phyloP scores from a whole-genome alignment of 176 grass and related monocot species.

The Secale cereale region DNA sequence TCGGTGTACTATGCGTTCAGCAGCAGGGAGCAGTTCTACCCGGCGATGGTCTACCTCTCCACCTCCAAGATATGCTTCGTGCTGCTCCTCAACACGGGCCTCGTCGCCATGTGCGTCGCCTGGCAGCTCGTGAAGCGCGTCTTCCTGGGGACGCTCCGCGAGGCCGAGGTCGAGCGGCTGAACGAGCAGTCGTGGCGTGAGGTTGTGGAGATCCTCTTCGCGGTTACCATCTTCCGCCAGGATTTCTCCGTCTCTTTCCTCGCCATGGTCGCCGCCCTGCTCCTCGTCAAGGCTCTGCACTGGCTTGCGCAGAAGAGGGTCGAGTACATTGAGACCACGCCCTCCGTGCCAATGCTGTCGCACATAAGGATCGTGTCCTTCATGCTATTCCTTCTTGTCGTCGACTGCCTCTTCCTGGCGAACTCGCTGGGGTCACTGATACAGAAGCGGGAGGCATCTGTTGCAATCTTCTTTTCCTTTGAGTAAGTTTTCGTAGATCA shows the following conservation, averaged over 20 bases:
- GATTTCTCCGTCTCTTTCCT: constrained; percentile 94
- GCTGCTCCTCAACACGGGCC: constrained; percentile 86
- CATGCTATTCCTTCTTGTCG: constrained; percentile 66
- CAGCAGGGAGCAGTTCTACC: constrained; percentile 95
- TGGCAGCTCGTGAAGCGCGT: constrained; percentile 88
- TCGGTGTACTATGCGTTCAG: constrained; percentile 89
- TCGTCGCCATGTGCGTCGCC: constrained; percentile 83
- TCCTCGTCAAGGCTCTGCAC: constrained; percentile 76
- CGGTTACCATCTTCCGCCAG: constrained; percentile 94
- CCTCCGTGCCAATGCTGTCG: constrained; percentile 70
- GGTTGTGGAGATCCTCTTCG: constrained; percentile 92
- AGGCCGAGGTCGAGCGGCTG: constrained; percentile 89
- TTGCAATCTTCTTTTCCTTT: constrained; percentile 94
- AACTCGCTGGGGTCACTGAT: constrained; percentile 64
- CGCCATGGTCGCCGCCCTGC: constrained; percentile 72
- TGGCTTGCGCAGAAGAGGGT: constrained; percentile 92
- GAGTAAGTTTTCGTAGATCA: constrained; percentile 56
- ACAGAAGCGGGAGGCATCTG: constrained; percentile 59
- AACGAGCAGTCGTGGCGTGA: constrained; percentile 97
- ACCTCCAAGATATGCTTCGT: constrained; percentile 98
- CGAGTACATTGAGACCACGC: constrained; percentile 91
- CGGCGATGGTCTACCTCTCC: constrained; percentile 89
- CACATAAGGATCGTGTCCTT: constrained; percentile 85
- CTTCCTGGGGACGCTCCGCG: constrained; percentile 82
- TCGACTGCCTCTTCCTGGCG: constrained; percentile 76